Percentiles rank a stretch among this genome's conserved stretches.
These are phyloP conservation scores for Pythium utonaiense DNA, from an alignment of 352 stramenopile species.

Conservation along the genomic window DNA sequence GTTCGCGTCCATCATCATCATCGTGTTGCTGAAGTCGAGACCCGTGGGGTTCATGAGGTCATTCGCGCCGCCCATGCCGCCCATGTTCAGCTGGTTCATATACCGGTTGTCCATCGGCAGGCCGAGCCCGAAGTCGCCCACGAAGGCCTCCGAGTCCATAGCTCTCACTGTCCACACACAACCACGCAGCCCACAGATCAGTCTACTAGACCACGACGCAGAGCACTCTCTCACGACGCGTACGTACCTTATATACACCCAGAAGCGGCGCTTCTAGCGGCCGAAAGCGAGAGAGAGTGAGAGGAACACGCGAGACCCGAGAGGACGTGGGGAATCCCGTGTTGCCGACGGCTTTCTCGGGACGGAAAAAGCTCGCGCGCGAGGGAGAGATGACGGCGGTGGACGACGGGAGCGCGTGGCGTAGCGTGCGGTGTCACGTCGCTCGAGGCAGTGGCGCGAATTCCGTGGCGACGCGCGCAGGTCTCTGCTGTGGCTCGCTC, in stretches of 20 bases:
- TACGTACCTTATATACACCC: constrained; percentile 1
- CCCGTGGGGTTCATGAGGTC: constrained; percentile 29
- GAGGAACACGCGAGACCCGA: too few species aligned
- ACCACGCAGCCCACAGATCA: too few species aligned
- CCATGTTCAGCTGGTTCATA: constrained; percentile 71
- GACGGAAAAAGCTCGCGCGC: neutral
- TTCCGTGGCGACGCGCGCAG: constrained; percentile 1
- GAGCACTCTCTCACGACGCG: too few species aligned
- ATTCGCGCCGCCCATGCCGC: constrained; percentile 26
- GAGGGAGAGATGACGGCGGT: neutral
- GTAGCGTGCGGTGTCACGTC: neutral
- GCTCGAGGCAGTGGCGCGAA: neutral
- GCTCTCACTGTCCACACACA: constrained; percentile 1
- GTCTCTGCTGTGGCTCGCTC: neutral
- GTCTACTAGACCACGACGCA: too few species aligned
- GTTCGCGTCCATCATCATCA: constrained; percentile 59
- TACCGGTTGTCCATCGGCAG: constrained; percentile 69
- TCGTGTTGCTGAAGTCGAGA: constrained; percentile 63
- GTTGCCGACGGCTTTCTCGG: neutral
- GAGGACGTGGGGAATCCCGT: neutral
- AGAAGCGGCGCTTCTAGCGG: neutral
- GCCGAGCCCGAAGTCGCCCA: constrained; percentile 69
- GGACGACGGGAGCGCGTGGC: neutral
- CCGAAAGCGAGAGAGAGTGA: too few species aligned
- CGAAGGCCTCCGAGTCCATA: constrained; percentile 79